Percentiles rank a stretch among this genome's conserved stretches.
Evolutionary conservation across 2,329 filamentous ascomycete species (phyloP).

Genomic region (Penicillium sp.): DNA sequence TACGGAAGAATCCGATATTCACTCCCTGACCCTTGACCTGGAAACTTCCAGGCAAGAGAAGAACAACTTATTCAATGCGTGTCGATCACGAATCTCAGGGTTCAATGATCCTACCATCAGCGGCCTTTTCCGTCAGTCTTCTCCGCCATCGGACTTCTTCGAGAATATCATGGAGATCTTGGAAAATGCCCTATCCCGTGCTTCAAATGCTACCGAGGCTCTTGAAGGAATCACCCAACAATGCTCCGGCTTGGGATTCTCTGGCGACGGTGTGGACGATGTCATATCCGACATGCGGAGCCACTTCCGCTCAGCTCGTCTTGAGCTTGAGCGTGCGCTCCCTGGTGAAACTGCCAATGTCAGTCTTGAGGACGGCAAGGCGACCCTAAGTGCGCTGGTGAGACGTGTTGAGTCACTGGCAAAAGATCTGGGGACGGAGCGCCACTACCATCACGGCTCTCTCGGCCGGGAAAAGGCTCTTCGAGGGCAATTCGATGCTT

Average conservation of each 20-base stretch:
- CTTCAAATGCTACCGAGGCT: conserved; percentile 40
- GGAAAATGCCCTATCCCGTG: conserved; percentile 37
- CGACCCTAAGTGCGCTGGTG: conserved; percentile 44
- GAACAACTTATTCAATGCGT: conserved; percentile 41
- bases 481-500: conserved; percentile 46
- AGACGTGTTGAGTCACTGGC: conserved; percentile 39
- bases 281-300: conserved; percentile 40
- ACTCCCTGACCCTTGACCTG: conserved; percentile 38
- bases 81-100: conserved; percentile 32
- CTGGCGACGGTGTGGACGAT: conserved; percentile 31
- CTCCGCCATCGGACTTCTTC: conserved; percentile 42
- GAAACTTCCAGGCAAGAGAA: conserved; percentile 43
- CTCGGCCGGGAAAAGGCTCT: conserved; percentile 43
- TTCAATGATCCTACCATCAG: conserved; percentile 25
- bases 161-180: conserved; percentile 39
- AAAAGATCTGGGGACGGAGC: conserved; percentile 36
- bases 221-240: conserved; percentile 39
- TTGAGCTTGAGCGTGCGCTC: conserved; percentile 45
- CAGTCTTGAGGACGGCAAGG: conserved; percentile 39
- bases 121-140: conserved; percentile 27
- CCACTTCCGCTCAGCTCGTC: conserved; percentile 44
- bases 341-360: conserved; percentile 46
- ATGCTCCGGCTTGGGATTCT: conserved; percentile 43
- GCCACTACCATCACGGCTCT: conserved; percentile 33
- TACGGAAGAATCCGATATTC: conserved; percentile 28